These are phyloP conservation scores for Pestalotiopsis sp. DNA, from an alignment of 2,329 filamentous ascomycete genomes.

Conservation along the genomic window DNA sequence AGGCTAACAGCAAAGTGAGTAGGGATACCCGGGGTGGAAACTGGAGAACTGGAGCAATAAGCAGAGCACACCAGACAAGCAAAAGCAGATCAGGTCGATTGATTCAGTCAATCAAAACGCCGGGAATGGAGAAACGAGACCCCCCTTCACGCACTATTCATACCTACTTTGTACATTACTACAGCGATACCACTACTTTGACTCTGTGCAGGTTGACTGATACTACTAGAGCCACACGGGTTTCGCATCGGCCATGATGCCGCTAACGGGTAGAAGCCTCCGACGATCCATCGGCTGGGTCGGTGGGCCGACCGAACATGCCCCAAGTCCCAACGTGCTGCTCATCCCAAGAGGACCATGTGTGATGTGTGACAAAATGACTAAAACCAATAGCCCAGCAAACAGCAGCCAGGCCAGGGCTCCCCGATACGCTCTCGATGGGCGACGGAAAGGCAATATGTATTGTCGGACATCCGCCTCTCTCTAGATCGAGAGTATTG, in stretches of 20 bases:
- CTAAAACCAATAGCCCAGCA: slow-evolving; percentile 1
- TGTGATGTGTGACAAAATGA: slow-evolving; percentile 1
- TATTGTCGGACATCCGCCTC: slow-evolving; percentile 12
- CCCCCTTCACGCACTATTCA: no score
- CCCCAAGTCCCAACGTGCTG: neutral
- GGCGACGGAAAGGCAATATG: neutral
- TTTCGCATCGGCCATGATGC: slow-evolving; percentile 2
- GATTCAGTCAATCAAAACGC: no score
- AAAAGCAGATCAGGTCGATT: no score
- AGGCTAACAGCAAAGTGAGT: no score
- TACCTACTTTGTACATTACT: neutral
- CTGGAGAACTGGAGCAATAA: no score
- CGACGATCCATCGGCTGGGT: neutral
- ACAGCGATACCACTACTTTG: neutral
- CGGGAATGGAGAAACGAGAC: no score
- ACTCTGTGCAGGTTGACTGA: neutral
- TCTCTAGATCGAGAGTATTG: neutral
- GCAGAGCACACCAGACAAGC: no score
- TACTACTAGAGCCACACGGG: neutral
- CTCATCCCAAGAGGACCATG: no score
- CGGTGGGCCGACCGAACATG: neutral
- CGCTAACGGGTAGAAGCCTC: slow-evolving; percentile 9
- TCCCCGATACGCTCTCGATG: neutral
- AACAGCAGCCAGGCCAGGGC: neutral
- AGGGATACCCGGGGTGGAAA: no score